Conservation (phyloP, 1,139 yeast genomes). For the Candida frijolesensis region DNA sequence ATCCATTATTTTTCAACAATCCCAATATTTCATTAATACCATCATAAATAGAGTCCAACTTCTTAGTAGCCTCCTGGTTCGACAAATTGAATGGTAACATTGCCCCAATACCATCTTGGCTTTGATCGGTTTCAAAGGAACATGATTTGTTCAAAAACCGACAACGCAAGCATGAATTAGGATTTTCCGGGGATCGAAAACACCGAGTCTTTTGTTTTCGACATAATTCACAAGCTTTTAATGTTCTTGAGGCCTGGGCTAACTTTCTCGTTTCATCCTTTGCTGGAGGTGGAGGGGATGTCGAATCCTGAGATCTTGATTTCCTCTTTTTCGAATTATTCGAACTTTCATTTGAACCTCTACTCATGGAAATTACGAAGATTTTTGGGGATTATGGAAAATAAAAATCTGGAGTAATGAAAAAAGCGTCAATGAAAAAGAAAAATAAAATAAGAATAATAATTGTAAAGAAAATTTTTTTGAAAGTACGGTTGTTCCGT, state of each 20-base stretch:
- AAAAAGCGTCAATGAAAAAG: neutral
- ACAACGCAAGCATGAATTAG: constrained; percentile 58
- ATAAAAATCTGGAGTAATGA: neutral
- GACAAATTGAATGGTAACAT: constrained; percentile 4
- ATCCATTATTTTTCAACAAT: constrained; percentile 19
- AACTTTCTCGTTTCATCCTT: constrained; percentile 20
- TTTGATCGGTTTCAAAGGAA: constrained; percentile 41
- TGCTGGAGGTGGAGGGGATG: constrained; percentile 2
- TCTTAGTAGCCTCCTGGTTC: constrained; percentile 7
- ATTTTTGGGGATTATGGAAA: neutral
- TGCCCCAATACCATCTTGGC: constrained; percentile 1
- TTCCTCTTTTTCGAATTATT: constrained; percentile 1
- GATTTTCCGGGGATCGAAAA: constrained; percentile 47
- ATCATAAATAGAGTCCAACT: constrained; percentile 31
- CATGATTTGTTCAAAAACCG: constrained; percentile 51
- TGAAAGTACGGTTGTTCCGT: neutral
- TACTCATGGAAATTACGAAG: neutral
- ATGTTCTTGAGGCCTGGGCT: constrained; percentile 48
- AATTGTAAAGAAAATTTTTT: neutral
- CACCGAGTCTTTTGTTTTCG: constrained; percentile 67
- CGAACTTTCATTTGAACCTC: neutral
- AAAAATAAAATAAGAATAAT: neutral
- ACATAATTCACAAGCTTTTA: constrained; percentile 61
- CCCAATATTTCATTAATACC: constrained; percentile 37
- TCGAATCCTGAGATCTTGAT: neutral